Evolutionary conservation across 495 filamentous ascomycete species (phyloP).

Genomic region (Massariosphaeria phaeospora): DNA sequence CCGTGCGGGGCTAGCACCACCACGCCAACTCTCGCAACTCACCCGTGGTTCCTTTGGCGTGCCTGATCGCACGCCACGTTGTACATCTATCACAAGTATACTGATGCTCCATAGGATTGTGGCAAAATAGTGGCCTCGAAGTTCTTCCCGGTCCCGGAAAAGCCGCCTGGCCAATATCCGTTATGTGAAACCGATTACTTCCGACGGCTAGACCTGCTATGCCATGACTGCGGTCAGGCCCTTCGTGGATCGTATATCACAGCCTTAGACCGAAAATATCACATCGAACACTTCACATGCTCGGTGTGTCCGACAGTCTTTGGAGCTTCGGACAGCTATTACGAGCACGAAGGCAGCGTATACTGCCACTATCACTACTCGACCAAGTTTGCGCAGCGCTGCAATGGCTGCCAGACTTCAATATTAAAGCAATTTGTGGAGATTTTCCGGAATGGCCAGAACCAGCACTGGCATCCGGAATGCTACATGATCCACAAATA

Average conservation of each 20-base stretch:
- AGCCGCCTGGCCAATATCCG: slow-evolving; percentile 83
- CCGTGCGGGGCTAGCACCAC: too few species aligned
- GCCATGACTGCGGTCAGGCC: slow-evolving; percentile 85
- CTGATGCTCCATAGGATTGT: slow-evolving; percentile 66
- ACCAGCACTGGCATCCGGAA: slow-evolving; percentile 99
- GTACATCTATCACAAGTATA: too few species aligned
- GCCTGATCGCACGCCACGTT: too few species aligned
- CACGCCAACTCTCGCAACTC: too few species aligned
- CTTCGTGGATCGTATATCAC: slow-evolving; percentile 98
- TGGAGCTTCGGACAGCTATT: slow-evolving; percentile 96
- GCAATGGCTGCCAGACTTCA: slow-evolving; percentile 94
- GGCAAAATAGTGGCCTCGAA: slow-evolving; percentile 94
- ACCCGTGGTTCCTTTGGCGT: too few species aligned
- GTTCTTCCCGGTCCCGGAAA: slow-evolving; percentile 94
- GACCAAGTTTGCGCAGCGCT: slow-evolving; percentile 92
- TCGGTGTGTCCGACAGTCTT: slow-evolving; percentile 96
- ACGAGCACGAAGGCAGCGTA: slow-evolving; percentile 93
- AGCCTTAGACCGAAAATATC: slow-evolving; percentile 93
- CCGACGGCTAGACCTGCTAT: slow-evolving; percentile 82
- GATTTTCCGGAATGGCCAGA: slow-evolving; percentile 93
- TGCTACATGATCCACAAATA: slow-evolving; percentile 99
- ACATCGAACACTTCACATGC: slow-evolving; percentile 99
- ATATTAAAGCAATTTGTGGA: slow-evolving; percentile 99
- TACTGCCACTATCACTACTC: slow-evolving; percentile 99
- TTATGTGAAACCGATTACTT: slow-evolving; percentile 99